Evolutionary conservation across 208 protist genomes (phyloP), one percentile per base, ranked within the genome.

Genomic region (Phytomonas serpens): DNA sequence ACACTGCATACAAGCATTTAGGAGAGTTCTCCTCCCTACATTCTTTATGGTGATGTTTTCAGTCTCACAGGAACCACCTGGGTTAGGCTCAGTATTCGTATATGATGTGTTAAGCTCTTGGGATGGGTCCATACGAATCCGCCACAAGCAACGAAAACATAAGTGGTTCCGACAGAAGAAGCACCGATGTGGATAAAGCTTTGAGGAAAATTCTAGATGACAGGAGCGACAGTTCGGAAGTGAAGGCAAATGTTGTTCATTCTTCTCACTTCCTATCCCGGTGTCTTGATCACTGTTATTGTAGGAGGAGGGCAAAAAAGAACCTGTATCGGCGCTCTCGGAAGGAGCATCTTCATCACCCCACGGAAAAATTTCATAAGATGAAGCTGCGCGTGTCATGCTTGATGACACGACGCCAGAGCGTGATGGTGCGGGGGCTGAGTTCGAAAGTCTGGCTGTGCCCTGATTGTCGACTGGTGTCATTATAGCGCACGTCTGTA

Each of bases 141-240:
- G 70, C 61, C 76, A 74, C 37, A 93, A 68, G 73, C 88, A 93
- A 32, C 74, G 65, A 13, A 74, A 67, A 65, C 88, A 93, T 68
- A 93, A 88, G 34, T 77, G 81, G 51, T 76, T 52, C 23, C 77
- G 82, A 71, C 88, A 93, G 16, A 83, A 89, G 71, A 85, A 91
- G 68, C 88, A 94, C 34, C 83, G 80, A 64, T 81, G 77, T 40
- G 86, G 86, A 74, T 78, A 88, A 5, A 88, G 38, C 14, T 83
- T 65, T 9, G 86, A 90, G 40, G 78, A 83, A 63, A 91, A 91
- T 64, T 90, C 80, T 61, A 72, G 34, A 67, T 67, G 34, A 57
- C 47, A 57, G 0, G 19, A 27, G 47, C 5, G 19, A 57, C 47
- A 57, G 19, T 27, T 57, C 47, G 5, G 47, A 27, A 23, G 11